phyloP scores from a whole-genome alignment of 2,329 filamentous ascomycete genomes.

The Trichophyton simii region DNA sequence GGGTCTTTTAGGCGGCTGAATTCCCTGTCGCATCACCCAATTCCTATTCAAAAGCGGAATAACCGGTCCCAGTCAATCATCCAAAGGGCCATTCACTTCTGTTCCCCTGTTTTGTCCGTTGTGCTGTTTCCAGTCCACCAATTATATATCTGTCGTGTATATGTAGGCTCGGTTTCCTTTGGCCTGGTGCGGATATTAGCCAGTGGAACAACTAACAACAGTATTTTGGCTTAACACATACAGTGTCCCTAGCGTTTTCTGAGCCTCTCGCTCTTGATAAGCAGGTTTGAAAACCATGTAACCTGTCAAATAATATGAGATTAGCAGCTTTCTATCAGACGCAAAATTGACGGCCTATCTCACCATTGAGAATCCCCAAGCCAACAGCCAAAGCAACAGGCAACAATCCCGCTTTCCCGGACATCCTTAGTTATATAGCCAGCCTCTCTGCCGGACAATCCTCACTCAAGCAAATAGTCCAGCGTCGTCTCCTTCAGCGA shows the following conservation, averaged over 20 bases:
- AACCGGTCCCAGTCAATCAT: background rate
- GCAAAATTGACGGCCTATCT: background rate
- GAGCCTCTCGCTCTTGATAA: conserved; percentile 27
- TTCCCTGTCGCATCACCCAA: too few relatives aligned
- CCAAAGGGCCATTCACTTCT: background rate
- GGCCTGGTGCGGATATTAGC: background rate
- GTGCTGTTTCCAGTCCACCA: conserved; percentile 4
- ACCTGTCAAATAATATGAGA: conserved; percentile 18
- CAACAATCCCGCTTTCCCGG: conserved; percentile 24
- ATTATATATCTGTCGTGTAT: background rate
- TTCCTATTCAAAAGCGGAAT: too few relatives aligned
- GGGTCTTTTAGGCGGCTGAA: background rate
- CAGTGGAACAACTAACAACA: background rate
- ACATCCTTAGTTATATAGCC: conserved; percentile 17
- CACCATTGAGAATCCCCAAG: conserved; percentile 31
- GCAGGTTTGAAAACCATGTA: conserved; percentile 35
- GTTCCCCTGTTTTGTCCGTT: background rate
- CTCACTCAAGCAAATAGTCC: background rate
- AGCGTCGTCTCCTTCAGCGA: background rate
- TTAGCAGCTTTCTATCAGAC: background rate
- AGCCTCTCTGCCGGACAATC: background rate
- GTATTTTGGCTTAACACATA: background rate
- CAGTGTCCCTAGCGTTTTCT: conserved; percentile 9
- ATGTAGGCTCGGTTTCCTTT: background rate
- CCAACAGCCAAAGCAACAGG: conserved; percentile 28